A percentile compares a stretch with the other conserved stretches of the same genome.
These are phyloP conservation scores for Metschnikowia cerradonensis DNA, from an alignment of 805 yeast species.

Conservation along the genomic window DNA sequence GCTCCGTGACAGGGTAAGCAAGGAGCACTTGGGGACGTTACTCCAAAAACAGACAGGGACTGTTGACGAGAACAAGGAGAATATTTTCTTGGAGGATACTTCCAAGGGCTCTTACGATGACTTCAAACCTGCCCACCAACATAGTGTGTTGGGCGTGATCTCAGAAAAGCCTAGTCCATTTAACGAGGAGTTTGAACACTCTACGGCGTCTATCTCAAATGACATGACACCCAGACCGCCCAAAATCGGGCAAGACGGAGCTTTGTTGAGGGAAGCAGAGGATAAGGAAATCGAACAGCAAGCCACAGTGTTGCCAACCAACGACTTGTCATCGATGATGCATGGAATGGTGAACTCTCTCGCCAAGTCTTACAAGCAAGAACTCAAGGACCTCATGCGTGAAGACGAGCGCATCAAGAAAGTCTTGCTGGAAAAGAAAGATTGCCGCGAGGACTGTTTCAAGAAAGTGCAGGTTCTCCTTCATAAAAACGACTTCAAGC, in stretches of 20 bases:
- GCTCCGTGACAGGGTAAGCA: conserved; percentile 28
- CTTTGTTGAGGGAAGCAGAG: conserved; percentile 16
- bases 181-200: neutral
- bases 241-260: neutral
- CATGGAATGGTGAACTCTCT: conserved; percentile 46
- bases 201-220: conserved; percentile 2
- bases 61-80: conserved; percentile 45
- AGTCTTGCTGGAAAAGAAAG: conserved; percentile 51
- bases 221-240: conserved; percentile 33
- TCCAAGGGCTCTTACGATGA: conserved; percentile 21
- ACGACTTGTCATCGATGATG: conserved; percentile 35
- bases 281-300: neutral
- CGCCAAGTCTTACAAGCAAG: conserved; percentile 49
- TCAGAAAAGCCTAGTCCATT: conserved; percentile 22
- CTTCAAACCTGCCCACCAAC: conserved; percentile 6
- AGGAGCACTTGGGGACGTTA: conserved; percentile 30
- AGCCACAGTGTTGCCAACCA: conserved; percentile 20
- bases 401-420: conserved; percentile 21
- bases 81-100: conserved; percentile 39
- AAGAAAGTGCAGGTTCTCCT: conserved; percentile 24
- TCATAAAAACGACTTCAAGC: conserved; percentile 28
- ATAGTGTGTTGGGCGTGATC: conserved; percentile 16
- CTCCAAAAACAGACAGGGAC: conserved; percentile 21
- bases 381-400: conserved; percentile 38
- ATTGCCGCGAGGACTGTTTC: conserved; percentile 33